A percentile compares a stretch with the other conserved stretches of the same genome.
phyloP scores from a whole-genome alignment of 1,139 yeast species.

The Lodderomyces beijingensis region DNA sequence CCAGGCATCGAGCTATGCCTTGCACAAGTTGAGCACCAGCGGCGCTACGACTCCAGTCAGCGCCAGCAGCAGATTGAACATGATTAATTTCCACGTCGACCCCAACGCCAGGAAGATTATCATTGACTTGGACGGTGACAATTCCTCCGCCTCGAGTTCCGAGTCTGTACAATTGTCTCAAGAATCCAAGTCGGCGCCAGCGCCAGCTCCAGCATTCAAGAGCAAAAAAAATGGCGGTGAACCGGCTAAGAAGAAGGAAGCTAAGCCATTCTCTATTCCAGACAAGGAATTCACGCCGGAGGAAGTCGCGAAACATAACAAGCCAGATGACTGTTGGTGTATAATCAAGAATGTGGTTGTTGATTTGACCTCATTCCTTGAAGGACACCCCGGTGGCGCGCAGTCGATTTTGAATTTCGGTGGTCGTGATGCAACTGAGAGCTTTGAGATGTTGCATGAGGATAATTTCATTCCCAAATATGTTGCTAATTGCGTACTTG shows the following conservation, averaged over 20 bases:
- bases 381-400: constrained; percentile 88
- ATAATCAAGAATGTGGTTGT: constrained; percentile 80
- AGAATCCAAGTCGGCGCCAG: constrained; percentile 6
- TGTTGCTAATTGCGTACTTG: constrained; percentile 45
- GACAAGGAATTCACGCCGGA: constrained; percentile 41
- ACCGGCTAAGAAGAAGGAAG: neutral
- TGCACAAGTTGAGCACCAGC: constrained; percentile 21
- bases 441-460: constrained; percentile 62
- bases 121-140: constrained; percentile 22
- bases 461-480: constrained; percentile 50
- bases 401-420: constrained; percentile 71
- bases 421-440: constrained; percentile 87
- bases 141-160: neutral
- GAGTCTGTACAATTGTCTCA: constrained; percentile 5
- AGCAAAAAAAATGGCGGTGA: constrained; percentile 3
- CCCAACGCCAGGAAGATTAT: constrained; percentile 23
- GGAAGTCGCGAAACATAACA: constrained; percentile 64
- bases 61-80: constrained; percentile 31
- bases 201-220: constrained; percentile 5
- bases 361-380: constrained; percentile 74
- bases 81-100: constrained; percentile 45
- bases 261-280: constrained; percentile 31
- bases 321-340: constrained; percentile 75
- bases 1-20: constrained; percentile 30
- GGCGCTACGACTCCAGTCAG: constrained; percentile 6